These are phyloP conservation scores for Backusella luteola DNA, from an alignment of 192 early-diverging fungal species.

Conservation along the genomic window DNA sequence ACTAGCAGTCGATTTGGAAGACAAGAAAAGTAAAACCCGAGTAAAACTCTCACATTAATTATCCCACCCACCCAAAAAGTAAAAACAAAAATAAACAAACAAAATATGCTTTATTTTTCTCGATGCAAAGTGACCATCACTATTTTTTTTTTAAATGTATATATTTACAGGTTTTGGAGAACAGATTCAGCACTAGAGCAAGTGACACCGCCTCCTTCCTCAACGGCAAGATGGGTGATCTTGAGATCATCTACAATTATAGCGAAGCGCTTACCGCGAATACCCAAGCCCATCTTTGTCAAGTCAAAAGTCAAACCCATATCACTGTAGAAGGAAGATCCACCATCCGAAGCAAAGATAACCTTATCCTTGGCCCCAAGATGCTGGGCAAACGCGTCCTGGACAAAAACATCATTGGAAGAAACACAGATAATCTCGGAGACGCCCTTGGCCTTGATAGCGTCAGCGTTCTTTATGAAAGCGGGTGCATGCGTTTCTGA, in stretches of 20 bases:
- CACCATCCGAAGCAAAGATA: constrained; percentile 47
- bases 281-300: constrained; percentile 51
- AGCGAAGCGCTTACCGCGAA: constrained; percentile 54
- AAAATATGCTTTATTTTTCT: neutral
- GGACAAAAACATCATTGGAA: constrained; percentile 57
- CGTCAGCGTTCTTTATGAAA: constrained; percentile 42
- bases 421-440: constrained; percentile 49
- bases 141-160: neutral
- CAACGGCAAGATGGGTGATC: constrained; percentile 55
- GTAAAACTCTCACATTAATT: neutral
- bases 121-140: neutral
- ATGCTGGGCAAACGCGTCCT: constrained; percentile 50
- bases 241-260: constrained; percentile 50
- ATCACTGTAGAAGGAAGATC: constrained; percentile 56
- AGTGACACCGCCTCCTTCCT: constrained; percentile 15
- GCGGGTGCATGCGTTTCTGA: constrained; percentile 53
- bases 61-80: neutral
- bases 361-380: constrained; percentile 49
- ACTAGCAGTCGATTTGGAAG: neutral
- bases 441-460: constrained; percentile 53
- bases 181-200: constrained; percentile 21
- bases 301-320: constrained; percentile 50
- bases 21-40: neutral
- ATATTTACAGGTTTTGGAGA: constrained; percentile 22
- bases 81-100: constrained; percentile 1